A percentile compares a stretch with the other conserved stretches of the same genome.
Conservation (phyloP, 208 protist species). For the Leptomonas pyrrhocoris region DNA sequence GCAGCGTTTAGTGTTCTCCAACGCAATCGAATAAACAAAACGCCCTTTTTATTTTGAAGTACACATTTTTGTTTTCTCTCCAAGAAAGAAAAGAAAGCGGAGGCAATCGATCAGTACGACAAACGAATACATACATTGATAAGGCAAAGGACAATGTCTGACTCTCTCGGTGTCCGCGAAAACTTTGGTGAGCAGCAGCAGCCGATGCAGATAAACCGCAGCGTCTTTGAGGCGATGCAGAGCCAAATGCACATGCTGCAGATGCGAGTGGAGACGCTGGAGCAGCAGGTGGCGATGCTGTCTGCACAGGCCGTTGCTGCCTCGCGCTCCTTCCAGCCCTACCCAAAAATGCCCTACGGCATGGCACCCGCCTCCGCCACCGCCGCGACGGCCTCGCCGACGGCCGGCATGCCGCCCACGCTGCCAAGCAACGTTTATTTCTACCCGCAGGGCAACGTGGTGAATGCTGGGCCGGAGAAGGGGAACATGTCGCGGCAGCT, state of each 20-base stretch:
- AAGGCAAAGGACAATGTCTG: constrained; percentile 19
- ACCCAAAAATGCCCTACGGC: constrained; percentile 26
- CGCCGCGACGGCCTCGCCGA: constrained; percentile 10
- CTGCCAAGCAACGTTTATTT: constrained; percentile 29
- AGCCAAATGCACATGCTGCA: constrained; percentile 38
- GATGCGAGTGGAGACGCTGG: constrained; percentile 49
- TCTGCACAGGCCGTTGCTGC: constrained; percentile 24
- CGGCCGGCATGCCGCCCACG: constrained; percentile 19
- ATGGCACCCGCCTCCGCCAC: constrained; percentile 10
- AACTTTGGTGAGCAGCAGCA: constrained; percentile 32
- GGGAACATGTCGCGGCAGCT: constrained; percentile 33
- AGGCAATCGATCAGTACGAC: not conserved
- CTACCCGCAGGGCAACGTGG: constrained; percentile 19
- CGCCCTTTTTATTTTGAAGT: too few relatives aligned
- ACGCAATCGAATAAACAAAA: not conserved
- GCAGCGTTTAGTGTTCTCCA: not conserved
- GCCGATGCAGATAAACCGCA: constrained; percentile 11
- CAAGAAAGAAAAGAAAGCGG: too few relatives aligned
- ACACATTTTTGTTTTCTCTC: not conserved
- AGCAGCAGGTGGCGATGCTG: constrained; percentile 36
- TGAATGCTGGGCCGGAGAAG: constrained; percentile 16
- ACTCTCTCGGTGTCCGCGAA: constrained; percentile 13
- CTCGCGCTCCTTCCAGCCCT: constrained; percentile 21
- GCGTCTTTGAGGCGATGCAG: constrained; percentile 31
- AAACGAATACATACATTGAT: not conserved